These are phyloP conservation scores for Acorus gramineus DNA, from an alignment of 106 monocot species.

Conservation along the genomic window DNA sequence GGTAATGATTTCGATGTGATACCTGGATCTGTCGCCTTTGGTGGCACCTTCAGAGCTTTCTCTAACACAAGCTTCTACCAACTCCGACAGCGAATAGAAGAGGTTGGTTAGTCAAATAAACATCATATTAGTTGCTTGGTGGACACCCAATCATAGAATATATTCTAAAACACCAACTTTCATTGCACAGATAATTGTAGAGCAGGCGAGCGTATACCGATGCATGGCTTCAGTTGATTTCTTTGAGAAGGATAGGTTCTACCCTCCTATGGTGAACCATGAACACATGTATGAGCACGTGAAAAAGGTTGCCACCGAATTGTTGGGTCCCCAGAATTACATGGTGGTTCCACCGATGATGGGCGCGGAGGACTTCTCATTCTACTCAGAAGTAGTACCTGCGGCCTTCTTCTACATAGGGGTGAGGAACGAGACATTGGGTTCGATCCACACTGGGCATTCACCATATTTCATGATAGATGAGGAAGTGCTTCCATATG, in stretches of 20 bases:
- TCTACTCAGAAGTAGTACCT: constrained; percentile 63
- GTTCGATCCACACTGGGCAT: constrained; percentile 42
- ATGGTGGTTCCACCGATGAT: constrained; percentile 42
- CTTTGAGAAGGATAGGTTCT: constrained; percentile 62
- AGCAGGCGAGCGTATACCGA: constrained; percentile 56
- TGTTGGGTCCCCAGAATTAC: constrained; percentile 48
- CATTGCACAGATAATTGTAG: constrained; percentile 40
- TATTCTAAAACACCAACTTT: neutral
- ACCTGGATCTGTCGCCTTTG: constrained; percentile 36
- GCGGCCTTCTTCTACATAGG: constrained; percentile 74
- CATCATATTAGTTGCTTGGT: neutral
- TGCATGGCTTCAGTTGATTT: constrained; percentile 65
- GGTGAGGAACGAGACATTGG: constrained; percentile 49
- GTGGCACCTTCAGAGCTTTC: constrained; percentile 80
- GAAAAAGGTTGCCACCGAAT: constrained; percentile 30
- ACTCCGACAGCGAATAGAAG: constrained; percentile 57
- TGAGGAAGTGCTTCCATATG: constrained; percentile 53
- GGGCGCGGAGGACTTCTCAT: constrained; percentile 88
- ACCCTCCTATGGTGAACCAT: constrained; percentile 61
- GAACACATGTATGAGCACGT: constrained; percentile 47
- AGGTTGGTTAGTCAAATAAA: constrained; percentile 18
- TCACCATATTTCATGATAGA: constrained; percentile 79
- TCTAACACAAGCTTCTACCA: constrained; percentile 52
- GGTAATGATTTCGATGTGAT: constrained; percentile 24
- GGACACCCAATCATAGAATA: neutral